Percentiles rank a stretch among this genome's conserved stretches.
phyloP scores from a whole-genome alignment of 345 rosid genomes.

The Lumnitzera racemosa region DNA sequence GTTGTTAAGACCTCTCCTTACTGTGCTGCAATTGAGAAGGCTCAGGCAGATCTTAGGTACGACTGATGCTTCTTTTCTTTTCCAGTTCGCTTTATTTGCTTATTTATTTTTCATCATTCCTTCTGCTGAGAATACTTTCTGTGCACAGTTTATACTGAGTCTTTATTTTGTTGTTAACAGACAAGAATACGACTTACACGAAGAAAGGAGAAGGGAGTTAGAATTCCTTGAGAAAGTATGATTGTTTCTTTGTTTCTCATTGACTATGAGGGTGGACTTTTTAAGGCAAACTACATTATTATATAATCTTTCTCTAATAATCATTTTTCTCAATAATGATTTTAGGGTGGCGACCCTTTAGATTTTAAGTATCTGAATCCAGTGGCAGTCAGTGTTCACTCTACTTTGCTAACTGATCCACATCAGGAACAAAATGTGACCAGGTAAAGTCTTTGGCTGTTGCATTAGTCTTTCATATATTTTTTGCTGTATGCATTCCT shows the following conservation, averaged over 20 bases:
- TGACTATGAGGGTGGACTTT: no score
- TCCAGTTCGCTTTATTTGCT: conserved; percentile 1
- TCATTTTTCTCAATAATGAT: conserved; percentile 3
- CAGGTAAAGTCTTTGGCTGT: conserved; percentile 39
- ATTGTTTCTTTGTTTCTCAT: conserved; percentile 2
- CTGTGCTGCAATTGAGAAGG: conserved; percentile 81
- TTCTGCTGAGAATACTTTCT: no score
- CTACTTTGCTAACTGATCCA: conserved; percentile 80
- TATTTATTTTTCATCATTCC: conserved; percentile 2
- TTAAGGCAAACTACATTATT: no score
- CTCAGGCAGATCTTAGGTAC: conserved; percentile 91
- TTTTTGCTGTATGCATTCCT: background rate
- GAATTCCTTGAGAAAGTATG: conserved; percentile 97
- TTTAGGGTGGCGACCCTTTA: conserved; percentile 98
- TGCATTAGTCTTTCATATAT: conserved; percentile 15
- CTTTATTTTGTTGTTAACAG: conserved; percentile 33
- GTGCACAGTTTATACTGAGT: background rate
- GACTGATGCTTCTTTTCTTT: conserved; percentile 9
- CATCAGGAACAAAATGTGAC: conserved; percentile 67
- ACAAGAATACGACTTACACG: conserved; percentile 92
- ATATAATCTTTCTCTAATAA: background rate
- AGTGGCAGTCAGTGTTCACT: conserved; percentile 78
- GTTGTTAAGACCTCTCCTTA: conserved; percentile 76
- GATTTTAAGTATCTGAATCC: conserved; percentile 77
- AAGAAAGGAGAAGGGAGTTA: conserved; percentile 85